Percentiles rank a stretch among this genome's conserved stretches.
phyloP scores from a whole-genome alignment of 257 asterid species.

The Fraxinus cuspidata region DNA sequence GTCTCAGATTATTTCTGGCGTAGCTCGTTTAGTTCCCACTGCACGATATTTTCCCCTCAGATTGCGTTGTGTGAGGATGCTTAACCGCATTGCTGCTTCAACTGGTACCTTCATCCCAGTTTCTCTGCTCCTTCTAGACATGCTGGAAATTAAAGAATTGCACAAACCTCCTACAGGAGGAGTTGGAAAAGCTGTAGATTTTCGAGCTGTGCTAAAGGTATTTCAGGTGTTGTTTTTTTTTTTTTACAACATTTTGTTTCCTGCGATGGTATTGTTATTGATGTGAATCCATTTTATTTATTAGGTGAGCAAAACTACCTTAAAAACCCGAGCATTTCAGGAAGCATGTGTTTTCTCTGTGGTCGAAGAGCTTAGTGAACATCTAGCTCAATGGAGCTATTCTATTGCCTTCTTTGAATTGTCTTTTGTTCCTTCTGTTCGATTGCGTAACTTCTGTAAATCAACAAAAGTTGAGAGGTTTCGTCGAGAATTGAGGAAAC shows the following conservation, averaged over 20 bases:
- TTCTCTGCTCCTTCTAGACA: conserved; percentile 77
- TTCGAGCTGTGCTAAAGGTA: conserved; percentile 70
- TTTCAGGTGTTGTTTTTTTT: conserved; percentile 8
- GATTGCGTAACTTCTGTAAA: conserved; percentile 72
- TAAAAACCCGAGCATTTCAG: conserved; percentile 89
- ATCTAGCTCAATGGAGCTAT: conserved; percentile 90
- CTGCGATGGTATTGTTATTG: background rate
- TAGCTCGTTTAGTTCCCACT: conserved; percentile 87
- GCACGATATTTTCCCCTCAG: conserved; percentile 91
- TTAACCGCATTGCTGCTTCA: conserved; percentile 76
- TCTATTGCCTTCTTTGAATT: conserved; percentile 81
- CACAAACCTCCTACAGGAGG: conserved; percentile 86
- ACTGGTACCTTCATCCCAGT: conserved; percentile 82
- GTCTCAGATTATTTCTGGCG: conserved; percentile 83
- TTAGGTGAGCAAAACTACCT: conserved; percentile 74
- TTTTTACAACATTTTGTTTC: conserved; percentile 9
- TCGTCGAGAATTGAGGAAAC: conserved; percentile 70
- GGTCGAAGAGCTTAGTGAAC: conserved; percentile 85
- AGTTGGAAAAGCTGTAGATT: conserved; percentile 87
- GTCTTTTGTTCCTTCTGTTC: conserved; percentile 72
- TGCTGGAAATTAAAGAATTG: conserved; percentile 91
- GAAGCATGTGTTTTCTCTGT: conserved; percentile 87
- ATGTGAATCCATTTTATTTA: conserved; percentile 24
- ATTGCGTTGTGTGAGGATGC: conserved; percentile 91
- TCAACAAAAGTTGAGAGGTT: conserved; percentile 93